Base-by-base conservation (phyloP, 306 rosid genomes). In the Vigna radiata region DNA sequence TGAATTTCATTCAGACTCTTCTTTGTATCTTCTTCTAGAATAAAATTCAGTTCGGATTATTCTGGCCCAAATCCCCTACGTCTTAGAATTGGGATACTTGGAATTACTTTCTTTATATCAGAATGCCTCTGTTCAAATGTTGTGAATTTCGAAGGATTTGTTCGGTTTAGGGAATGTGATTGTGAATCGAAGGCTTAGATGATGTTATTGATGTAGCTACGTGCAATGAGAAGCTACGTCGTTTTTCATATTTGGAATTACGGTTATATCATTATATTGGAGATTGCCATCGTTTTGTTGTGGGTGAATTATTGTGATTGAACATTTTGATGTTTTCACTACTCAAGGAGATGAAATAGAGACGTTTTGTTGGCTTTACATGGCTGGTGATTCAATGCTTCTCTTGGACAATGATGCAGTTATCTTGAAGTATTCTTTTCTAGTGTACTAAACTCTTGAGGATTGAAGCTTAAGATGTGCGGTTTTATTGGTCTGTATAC, bases 241-340 rank as follows among this genome's bases (percentile, higher is more conserved):
- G 9, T 36, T 41, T 47, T 6, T 65, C 43, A 2, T 65, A 65
- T 41, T 65, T 65, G 33, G 70, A 19, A 65, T 17, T 41, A 49
- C 16, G 1, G 52, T 6, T 4, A 39, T 65, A 12, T 8, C 9
- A 18, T 18, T 39, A 5, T 17, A 11, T 65, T 65, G 17, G 52
- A 39, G 33, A 65, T 65, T 29, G 6, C 17, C 44, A 41, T 65
- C n/a, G 18, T 65, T 39, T 50, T 65, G 16, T 65, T 39, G 29
- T 65, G 27, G 52, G 41, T 65, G 52, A 39, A 41, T 65, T 39
- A 17, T 33, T 11, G 31, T 17, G 70, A 64, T 17, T 18, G 17
- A 64, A 1, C 29, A 64, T 39, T 64, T 64, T 39, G 29, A 64
- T 39, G 70, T 37, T 64, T 64, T 64, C 70, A 64, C 12, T 11